A percentile compares a stretch with the other conserved stretches of the same genome.
phyloP scores from a whole-genome alignment of 129 eudicot species.

The Flaveria sonorensis region DNA sequence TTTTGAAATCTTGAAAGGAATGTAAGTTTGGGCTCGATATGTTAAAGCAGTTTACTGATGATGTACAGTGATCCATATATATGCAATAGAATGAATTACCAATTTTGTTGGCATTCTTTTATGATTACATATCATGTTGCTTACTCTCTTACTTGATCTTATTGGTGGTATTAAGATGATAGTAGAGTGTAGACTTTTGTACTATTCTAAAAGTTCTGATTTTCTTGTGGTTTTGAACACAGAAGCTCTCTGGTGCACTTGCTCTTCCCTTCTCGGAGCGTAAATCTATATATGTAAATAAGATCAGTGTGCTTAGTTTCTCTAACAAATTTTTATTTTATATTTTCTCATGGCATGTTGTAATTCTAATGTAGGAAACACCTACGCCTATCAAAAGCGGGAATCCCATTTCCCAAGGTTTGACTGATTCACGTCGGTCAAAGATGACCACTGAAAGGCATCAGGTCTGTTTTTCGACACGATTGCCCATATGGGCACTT shows the following conservation, averaged over 20 bases:
- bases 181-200: background rate
- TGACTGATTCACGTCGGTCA: slow-evolving; percentile 77
- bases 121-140: background rate
- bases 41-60: background rate
- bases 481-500: slow-evolving; percentile 4
- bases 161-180: background rate
- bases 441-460: slow-evolving; percentile 76
- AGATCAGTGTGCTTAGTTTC: slow-evolving; percentile 41
- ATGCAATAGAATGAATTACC: background rate
- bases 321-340: background rate
- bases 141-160: background rate
- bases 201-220: background rate
- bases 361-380: slow-evolving; percentile 65
- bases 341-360: slow-evolving; percentile 17
- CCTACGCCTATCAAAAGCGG: slow-evolving; percentile 84
- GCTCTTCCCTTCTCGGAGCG: slow-evolving; percentile 59
- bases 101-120: background rate
- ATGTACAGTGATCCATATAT: slow-evolving; percentile 5
- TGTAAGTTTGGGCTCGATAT: slow-evolving; percentile 2
- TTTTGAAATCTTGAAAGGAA: background rate
- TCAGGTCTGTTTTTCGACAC: slow-evolving; percentile 48
- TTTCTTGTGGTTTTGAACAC: slow-evolving; percentile 31
- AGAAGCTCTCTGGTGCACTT: slow-evolving; percentile 72
- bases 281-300: slow-evolving; percentile 71
- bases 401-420: slow-evolving; percentile 66